Evolutionary conservation across 768 basidiomycete species (phyloP), one percentile per base, ranked within the genome.

Genomic region (Udeniomyces megalosporus): DNA sequence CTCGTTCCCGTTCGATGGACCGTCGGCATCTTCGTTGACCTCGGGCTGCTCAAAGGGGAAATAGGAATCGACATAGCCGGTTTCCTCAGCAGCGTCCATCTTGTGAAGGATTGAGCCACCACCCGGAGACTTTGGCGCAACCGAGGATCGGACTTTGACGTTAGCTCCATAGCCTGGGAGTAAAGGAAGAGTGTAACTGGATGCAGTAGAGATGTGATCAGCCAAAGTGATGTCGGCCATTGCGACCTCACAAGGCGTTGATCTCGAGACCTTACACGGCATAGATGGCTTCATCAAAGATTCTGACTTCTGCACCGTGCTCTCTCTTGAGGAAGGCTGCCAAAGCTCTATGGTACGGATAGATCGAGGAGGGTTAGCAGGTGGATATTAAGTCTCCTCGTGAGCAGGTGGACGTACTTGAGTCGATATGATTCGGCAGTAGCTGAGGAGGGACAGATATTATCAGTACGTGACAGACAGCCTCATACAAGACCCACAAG

Each of bases 261-360:
- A 3, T 6, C 1, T 15, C 14, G 48, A 1, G 20, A 5, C 8
- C 61, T 17, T 38, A 62, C 66, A 92, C 91, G 61, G 83, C 86
- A 76, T 95, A 95, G 64, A 93, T 74, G 0, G 90, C 91, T 74
- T 96, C 92, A 71, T 95, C 92, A 67, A 88, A 96, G 0, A 88
- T 80, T 63, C 92, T 78, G 75, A 78, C 73, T 2, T 72, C 73
- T 12, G 92, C 90, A 59, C 91, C 93, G 71, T 96, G 92, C 70
- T 96, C 92, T 56, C 92, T 77, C 74, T 92, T 93, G 71, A 95
- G 71, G 70, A 91, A 93, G 2, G 84, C 82, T 12, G 84, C 82
- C 24, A 95, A 74, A 0, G 86, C 74, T 52, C 54, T 63, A 28
- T 38, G 34, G 32, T 6, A 10, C 3, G 42, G 38, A 24, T 11